Percentiles rank a stretch among this genome's conserved stretches.
Conservation (phyloP, 2,329 filamentous ascomycete genomes). For the Orbilia brochopaga region DNA sequence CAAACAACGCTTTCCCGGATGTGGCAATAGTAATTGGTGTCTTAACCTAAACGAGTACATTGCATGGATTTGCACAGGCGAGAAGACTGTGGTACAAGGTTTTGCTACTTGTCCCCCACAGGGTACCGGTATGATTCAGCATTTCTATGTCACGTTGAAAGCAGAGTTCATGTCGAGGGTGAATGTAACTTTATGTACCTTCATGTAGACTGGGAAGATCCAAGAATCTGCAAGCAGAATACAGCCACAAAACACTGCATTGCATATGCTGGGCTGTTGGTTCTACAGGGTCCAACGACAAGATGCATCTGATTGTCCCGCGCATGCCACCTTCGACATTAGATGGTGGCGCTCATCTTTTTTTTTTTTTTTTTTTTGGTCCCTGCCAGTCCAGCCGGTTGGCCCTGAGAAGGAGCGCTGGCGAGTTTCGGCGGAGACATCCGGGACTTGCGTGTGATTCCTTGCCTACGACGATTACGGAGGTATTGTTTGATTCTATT, state of each 20-base stretch:
- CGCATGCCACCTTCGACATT: slow-evolving; percentile 10
- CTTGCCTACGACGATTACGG: neutral
- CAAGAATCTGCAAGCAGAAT: too few relatives aligned
- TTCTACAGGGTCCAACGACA: neutral
- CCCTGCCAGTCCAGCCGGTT: slow-evolving; percentile 20
- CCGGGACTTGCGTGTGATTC: slow-evolving; percentile 2
- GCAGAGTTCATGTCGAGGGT: neutral
- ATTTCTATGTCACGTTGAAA: neutral
- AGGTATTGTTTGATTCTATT: slow-evolving; percentile 3
- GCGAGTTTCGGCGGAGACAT: slow-evolving; percentile 20
- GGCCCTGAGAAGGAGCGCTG: neutral
- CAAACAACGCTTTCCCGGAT: slow-evolving; percentile 3
- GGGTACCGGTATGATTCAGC: neutral
- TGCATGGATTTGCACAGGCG: slow-evolving; percentile 2
- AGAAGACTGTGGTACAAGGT: slow-evolving; percentile 6
- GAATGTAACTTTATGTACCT: neutral
- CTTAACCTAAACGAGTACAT: neutral
- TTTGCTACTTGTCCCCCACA: neutral
- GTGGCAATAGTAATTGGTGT: neutral
- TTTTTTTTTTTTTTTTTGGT: too few relatives aligned
- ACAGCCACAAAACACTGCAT: too few relatives aligned
- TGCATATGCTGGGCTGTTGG: neutral
- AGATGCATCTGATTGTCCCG: slow-evolving; percentile 2
- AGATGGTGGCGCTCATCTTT: slow-evolving; percentile 14
- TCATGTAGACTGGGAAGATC: neutral